Evolutionary conservation across 1,139 yeast species (phyloP), one percentile per base, ranked within the genome.

Genomic region (Magnusiomyces paraingens): DNA sequence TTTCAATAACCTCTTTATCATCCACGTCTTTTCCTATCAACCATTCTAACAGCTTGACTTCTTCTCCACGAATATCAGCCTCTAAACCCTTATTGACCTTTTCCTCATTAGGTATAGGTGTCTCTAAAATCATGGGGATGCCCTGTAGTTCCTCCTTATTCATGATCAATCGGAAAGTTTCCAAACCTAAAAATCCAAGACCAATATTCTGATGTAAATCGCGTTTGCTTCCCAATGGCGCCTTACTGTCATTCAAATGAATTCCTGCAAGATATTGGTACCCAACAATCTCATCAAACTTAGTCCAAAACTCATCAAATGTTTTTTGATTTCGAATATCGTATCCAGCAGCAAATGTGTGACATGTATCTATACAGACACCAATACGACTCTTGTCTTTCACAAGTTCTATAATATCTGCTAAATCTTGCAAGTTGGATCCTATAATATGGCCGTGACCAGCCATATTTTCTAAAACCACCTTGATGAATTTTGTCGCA

Each of bases 401-500:
- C 8, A 93, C 80, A 74, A 83, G 67, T 48, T 79, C 85, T 50
- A 93, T 89, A 18, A 94, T 91, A 36, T 79, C 80, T 39, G 78
- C 74, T 48, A 93, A 74, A 64, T 93, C 99, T 61, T 86, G 82
- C 43, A 93, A 71, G 49, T 80, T 76, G 2, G 94, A 85, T 0
- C 99, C 99, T 50, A 93, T 86, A 57, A 91, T 76, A 58, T 87
- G 86, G 6, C 96, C 96, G 62, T 90, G 95, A 12, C 99, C 99
- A 0, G 99, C 97, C 99, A 94, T 93, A 66, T 93, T 93, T 66
- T 93, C 99, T 55, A 94, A 77, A 12, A 93, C 95, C 51, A 93
- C 84, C 65, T 84, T 89, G 38, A 93, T 98, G 65, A 82, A 84
- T 4, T 70, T 63, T 0, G 99, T 93, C 55, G 82, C 82, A 35